A percentile compares a stretch with the other conserved stretches of the same genome.
These are phyloP conservation scores for Alliaria petiolata DNA, from an alignment of 345 rosid species.

Conservation along the genomic window DNA sequence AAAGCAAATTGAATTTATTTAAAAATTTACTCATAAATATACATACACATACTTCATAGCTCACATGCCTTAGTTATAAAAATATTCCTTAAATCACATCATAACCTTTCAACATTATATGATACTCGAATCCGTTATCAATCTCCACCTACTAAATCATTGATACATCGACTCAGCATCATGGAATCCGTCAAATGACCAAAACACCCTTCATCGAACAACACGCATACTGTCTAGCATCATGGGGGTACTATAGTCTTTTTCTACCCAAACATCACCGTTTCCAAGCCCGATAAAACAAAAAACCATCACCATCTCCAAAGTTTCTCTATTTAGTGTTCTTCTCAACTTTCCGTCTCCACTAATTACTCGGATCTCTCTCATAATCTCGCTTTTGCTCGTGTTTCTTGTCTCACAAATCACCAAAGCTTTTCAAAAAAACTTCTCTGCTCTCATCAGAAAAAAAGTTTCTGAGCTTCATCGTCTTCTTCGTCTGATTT, in stretches of 20 bases:
- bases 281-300: too few species aligned
- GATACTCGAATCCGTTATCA: neutral
- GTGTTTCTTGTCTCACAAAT: neutral
- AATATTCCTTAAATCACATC: neutral
- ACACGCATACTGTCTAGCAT: neutral
- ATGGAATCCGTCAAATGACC: neutral
- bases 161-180: neutral
- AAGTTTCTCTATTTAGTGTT: neutral
- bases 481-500: neutral
- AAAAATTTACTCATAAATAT: too few species aligned
- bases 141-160: neutral
- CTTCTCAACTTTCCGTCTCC: slow-evolving; percentile 11
- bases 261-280: too few species aligned
- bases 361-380: slow-evolving; percentile 4
- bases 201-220: neutral
- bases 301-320: neutral
- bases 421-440: neutral
- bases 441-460: too few species aligned
- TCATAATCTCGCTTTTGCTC: neutral
- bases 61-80: too few species aligned
- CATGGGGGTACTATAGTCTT: too few species aligned
- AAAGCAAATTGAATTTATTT: too few species aligned
- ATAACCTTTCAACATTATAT: neutral
- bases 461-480: neutral
- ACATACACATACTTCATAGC: too few species aligned